Conservation (phyloP, 306 rosid species). For the Rosa multiflora region DNA sequence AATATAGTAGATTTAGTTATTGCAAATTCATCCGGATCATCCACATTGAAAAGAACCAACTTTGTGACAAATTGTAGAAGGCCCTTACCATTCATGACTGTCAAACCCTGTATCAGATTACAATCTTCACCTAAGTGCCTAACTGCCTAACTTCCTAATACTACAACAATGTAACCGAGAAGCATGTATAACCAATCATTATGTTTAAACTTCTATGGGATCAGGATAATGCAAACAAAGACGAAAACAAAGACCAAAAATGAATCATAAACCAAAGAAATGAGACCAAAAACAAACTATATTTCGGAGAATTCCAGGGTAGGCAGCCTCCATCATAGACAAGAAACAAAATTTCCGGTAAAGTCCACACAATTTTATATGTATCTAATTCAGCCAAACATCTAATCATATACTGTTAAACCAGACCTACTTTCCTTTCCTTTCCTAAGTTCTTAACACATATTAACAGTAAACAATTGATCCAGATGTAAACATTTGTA, state of each 20-base stretch:
- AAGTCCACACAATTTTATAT: neutral
- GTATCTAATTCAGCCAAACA: slow-evolving; percentile 1
- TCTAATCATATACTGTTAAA: neutral
- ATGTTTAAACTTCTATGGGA: neutral
- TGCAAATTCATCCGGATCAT: neutral
- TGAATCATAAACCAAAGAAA: neutral
- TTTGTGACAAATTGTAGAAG: neutral
- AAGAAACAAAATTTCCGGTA: neutral
- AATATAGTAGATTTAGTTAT: neutral
- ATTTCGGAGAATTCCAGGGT: neutral
- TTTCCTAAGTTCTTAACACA: neutral
- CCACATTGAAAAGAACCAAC: neutral
- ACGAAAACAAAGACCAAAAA: neutral
- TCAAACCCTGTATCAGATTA: neutral
- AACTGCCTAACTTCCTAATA: neutral
- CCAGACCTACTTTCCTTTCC: neutral
- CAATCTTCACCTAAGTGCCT: neutral
- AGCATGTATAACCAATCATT: neutral
- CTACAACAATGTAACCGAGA: neutral
- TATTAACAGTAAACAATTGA: neutral
- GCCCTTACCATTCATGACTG: neutral
- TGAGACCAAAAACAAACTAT: neutral
- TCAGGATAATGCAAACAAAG: neutral
- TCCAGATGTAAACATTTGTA: neutral
- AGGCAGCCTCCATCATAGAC: neutral